These are phyloP conservation scores for Cyclanthera cordifolia DNA, from an alignment of 306 rosid genomes.

Conservation along the genomic window DNA sequence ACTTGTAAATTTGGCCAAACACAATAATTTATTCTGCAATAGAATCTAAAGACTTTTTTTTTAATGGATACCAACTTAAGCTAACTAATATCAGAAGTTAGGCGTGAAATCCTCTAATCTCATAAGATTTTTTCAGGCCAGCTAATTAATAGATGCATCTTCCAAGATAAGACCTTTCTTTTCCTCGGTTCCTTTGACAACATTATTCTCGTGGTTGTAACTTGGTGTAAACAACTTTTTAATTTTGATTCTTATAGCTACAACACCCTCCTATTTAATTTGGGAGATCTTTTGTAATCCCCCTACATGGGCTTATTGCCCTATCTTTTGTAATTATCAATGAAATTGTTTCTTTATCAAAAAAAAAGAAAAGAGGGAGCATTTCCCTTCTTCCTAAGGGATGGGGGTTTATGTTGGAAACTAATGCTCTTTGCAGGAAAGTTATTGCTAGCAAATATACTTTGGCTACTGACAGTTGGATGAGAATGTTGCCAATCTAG, in stretches of 20 bases:
- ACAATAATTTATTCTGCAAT: not conserved
- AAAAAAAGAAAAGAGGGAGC: not conserved
- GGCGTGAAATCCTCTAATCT: not conserved
- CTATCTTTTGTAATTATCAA: too few species aligned
- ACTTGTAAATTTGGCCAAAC: not conserved
- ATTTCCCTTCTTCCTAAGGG: not conserved
- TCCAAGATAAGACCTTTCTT: too few species aligned
- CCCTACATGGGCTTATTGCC: too few species aligned
- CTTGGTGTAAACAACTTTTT: too few species aligned
- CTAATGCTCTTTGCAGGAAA: not conserved
- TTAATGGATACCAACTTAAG: not conserved
- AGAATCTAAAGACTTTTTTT: not conserved
- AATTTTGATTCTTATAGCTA: too few species aligned
- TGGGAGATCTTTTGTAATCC: too few species aligned
- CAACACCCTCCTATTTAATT: too few species aligned
- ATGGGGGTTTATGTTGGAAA: not conserved
- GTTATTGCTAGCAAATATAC: not conserved
- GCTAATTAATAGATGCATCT: not conserved
- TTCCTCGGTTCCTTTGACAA: too few species aligned
- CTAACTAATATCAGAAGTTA: not conserved
- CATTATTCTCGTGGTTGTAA: too few species aligned
- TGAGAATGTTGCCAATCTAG: not conserved
- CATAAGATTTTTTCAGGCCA: not conserved
- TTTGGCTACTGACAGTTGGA: not conserved
- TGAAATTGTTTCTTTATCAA: too few species aligned